Evolutionary conservation across 2,329 filamentous ascomycete genomes (phyloP).

Genomic region (Rutstroemia sydowiana): DNA sequence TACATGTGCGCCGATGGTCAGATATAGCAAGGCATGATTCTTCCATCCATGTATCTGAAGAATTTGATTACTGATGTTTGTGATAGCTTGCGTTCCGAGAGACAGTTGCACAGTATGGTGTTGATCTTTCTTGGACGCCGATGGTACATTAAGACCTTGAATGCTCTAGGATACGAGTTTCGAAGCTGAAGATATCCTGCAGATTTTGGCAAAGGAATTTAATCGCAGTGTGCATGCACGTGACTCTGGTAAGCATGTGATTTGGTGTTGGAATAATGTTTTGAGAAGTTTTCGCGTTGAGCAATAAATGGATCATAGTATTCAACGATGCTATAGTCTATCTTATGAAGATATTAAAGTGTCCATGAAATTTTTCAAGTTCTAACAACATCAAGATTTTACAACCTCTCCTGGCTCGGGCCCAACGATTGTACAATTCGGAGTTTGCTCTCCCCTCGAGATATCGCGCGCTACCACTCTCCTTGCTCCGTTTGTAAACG

Average conservation of each 20-base stretch:
- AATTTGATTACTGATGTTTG: conserved; percentile 14
- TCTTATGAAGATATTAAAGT: too few relatives aligned
- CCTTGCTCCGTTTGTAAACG: conserved; percentile 53
- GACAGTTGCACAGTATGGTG: conserved; percentile 56
- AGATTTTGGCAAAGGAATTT: conserved; percentile 60
- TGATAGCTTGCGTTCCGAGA: conserved; percentile 59
- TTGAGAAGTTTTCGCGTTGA: too few relatives aligned
- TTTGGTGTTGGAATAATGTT: neutral
- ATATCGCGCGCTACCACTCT: conserved; percentile 55
- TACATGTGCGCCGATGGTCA: conserved; percentile 61
- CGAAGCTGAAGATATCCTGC: neutral
- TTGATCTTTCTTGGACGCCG: conserved; percentile 63
- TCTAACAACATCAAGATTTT: conserved; percentile 40
- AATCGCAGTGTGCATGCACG: conserved; percentile 53
- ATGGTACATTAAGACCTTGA: conserved; percentile 39
- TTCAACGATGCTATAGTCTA: too few relatives aligned
- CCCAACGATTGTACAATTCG: conserved; percentile 61
- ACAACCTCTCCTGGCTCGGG: conserved; percentile 49
- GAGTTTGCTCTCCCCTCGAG: conserved; percentile 53
- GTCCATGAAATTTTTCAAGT: neutral
- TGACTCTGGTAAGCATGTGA: conserved; percentile 43
- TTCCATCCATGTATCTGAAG: neutral
- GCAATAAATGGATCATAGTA: too few relatives aligned
- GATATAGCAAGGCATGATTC: conserved; percentile 46
- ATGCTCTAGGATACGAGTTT: too few relatives aligned